Evolutionary conservation across 2,329 filamentous ascomycete species (phyloP), one percentile per base, ranked within the genome.

Genomic region (Paecilomyces sp.): DNA sequence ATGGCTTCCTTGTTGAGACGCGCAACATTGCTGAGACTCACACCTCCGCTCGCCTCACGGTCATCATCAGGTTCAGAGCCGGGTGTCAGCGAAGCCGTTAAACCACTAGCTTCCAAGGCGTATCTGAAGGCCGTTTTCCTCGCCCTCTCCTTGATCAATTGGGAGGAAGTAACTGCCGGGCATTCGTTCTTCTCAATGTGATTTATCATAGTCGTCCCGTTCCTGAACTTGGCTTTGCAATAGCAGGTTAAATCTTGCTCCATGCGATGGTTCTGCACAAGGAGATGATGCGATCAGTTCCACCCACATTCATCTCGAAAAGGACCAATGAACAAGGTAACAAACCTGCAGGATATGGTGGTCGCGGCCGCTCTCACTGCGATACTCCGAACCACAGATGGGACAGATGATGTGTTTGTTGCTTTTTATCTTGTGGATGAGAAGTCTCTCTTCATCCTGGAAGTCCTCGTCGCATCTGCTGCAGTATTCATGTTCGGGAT

Each of bases 121-220:
- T 70, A 70, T 58, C 72, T 76, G 57, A 80, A 69, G 50, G 84
- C 72, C 33, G 76, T 68, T 64, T 82, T 84, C 67, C 83, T 79
- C 15, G 79, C 74, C 24, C 83, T 75, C 54, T 80, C 74, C n/a
- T 74, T 74, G 15, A 76, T 68, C 61, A 85, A 83, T 12, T 80
- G 71, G 0, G 68, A 60, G 0, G 72, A 63, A 1, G 63, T 65
- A 61, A 85, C 80, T 2, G 68, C 69, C 0, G 63, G 55, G 66
- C 85, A 87, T 36, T 79, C 68, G 22, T 79, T 79, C 9, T 75
- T 73, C 64, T 87, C 83, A 22, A 86, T 76, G 63, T 87, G 85
- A 15, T 71, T 70, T 59, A 86, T 79, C 47, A 85, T 69, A 4
- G 74, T 72, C 6, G 75, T 71, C 0, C 83, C 83, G 9, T 75